Evolutionary conservation across 805 yeast genomes (phyloP).

Genomic region (Lipomyces yamanashiensis): DNA sequence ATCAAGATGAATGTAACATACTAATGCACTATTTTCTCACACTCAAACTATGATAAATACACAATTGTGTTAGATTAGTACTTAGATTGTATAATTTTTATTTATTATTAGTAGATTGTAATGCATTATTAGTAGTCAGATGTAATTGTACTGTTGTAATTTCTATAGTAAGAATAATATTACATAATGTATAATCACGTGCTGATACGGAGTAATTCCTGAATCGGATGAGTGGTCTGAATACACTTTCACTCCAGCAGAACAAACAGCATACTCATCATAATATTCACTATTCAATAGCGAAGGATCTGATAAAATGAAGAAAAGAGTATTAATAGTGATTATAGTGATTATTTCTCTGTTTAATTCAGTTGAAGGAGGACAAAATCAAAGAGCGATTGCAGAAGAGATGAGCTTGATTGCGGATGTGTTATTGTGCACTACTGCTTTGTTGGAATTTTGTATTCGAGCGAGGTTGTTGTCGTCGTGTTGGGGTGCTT

Average conservation of each 20-base stretch:
- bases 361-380: neutral
- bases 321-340: neutral
- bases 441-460: conserved; percentile 7
- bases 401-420: neutral
- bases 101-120: no score
- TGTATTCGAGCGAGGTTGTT: neutral
- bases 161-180: no score
- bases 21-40: no score
- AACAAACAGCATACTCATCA: no score
- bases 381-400: neutral
- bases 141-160: no score
- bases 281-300: no score
- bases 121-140: no score
- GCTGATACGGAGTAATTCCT: neutral
- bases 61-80: no score
- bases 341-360: neutral
- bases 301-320: neutral
- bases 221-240: neutral
- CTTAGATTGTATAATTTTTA: no score
- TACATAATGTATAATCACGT: neutral
- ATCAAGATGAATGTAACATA: no score
- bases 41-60: no score
- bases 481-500: conserved; percentile 14
- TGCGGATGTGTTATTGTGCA: conserved; percentile 10
- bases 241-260: no score